Conservation (phyloP, 169 alveolate species). For the Babesia ovis region DNA sequence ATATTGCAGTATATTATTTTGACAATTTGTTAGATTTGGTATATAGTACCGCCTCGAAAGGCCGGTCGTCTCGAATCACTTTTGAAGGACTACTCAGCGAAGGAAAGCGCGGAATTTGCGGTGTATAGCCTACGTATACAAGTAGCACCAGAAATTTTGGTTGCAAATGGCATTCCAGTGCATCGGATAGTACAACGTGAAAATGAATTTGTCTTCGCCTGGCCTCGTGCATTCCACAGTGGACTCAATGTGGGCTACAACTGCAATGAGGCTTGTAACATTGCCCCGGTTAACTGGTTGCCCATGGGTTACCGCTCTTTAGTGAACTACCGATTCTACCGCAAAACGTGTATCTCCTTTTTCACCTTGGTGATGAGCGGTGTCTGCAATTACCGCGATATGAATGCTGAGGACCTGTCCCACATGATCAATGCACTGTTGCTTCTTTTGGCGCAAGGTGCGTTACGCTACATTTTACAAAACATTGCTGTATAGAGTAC, state of each 20-base stretch:
- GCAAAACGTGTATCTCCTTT: slow-evolving; percentile 80
- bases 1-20: background rate
- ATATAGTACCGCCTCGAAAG: slow-evolving; percentile 85
- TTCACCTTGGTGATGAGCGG: slow-evolving; percentile 61
- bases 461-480: background rate
- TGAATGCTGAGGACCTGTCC: slow-evolving; percentile 20
- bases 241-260: slow-evolving; percentile 93
- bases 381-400: slow-evolving; percentile 39
- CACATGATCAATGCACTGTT: slow-evolving; percentile 30
- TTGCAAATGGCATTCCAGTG: slow-evolving; percentile 81
- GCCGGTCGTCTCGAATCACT: slow-evolving; percentile 84
- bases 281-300: slow-evolving; percentile 88
- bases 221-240: slow-evolving; percentile 90
- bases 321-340: slow-evolving; percentile 67
- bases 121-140: slow-evolving; percentile 80
- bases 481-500: slow-evolving; percentile 17
- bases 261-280: slow-evolving; percentile 94
- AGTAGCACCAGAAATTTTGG: slow-evolving; percentile 85
- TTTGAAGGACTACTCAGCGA: slow-evolving; percentile 65
- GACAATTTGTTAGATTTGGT: slow-evolving; percentile 80
- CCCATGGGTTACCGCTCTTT: slow-evolving; percentile 77
- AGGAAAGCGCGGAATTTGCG: slow-evolving; percentile 73
- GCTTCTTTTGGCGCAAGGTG: slow-evolving; percentile 38
- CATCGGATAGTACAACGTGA: slow-evolving; percentile 82
- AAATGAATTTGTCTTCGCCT: slow-evolving; percentile 89